phyloP scores from a whole-genome alignment of 1,139 yeast species.

The Pichia sp. region DNA sequence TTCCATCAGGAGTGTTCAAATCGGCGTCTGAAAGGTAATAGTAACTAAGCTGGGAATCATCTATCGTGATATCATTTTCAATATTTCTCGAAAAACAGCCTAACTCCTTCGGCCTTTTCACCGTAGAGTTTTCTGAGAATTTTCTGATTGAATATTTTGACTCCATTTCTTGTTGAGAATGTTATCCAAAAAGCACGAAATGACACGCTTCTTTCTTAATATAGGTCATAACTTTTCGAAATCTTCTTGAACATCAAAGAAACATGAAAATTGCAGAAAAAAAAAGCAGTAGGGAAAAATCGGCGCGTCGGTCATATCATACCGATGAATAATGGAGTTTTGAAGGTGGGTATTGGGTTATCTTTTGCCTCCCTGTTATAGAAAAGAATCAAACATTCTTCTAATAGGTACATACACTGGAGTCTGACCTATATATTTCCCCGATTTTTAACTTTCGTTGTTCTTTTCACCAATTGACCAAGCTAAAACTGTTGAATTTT shows the following conservation, averaged over 20 bases:
- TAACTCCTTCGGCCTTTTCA: conserved; percentile 73
- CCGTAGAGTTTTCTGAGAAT: conserved; percentile 49
- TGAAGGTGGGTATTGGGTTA: not conserved
- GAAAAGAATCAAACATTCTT: too few relatives aligned
- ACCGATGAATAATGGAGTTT: not conserved
- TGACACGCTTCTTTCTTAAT: not conserved
- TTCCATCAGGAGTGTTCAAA: conserved; percentile 41
- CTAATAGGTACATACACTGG: too few relatives aligned
- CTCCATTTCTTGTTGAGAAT: conserved; percentile 9
- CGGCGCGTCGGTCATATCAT: conserved; percentile 2
- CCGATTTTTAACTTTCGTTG: too few relatives aligned
- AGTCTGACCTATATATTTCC: too few relatives aligned
- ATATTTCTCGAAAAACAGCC: conserved; percentile 54
- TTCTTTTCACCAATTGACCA: too few relatives aligned
- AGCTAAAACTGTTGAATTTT: too few relatives aligned
- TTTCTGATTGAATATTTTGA: conserved; percentile 38
- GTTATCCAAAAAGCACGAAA: not conserved
- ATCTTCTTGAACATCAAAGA: not conserved
- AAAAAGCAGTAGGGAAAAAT: not conserved
- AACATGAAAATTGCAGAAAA: not conserved
- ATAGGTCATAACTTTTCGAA: not conserved
- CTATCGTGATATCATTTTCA: conserved; percentile 45
- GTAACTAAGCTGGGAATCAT: conserved; percentile 53
- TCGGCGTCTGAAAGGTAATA: conserved; percentile 74
- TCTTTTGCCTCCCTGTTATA: too few relatives aligned